Percentiles rank a stretch among this genome's conserved stretches.
Evolutionary conservation across 169 alveolate species (phyloP).

Genomic region (Neospora caninum): DNA sequence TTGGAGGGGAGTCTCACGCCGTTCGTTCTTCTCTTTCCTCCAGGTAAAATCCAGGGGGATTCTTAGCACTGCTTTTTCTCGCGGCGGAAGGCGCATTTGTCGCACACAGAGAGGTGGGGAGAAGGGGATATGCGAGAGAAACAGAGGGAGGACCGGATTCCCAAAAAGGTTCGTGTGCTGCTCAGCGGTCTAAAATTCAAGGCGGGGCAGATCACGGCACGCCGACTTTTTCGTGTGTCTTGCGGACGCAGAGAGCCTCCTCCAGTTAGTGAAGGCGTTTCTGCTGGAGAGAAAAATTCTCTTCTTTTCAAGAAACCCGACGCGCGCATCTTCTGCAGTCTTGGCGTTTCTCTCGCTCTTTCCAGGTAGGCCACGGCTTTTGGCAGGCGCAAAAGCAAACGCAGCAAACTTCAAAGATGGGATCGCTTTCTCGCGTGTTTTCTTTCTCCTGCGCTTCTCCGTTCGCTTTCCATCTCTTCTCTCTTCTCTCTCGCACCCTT

Average conservation of each 20-base stretch:
- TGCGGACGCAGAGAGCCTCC: slow-evolving; percentile 43
- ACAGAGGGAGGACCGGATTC: no score
- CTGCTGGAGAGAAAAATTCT: slow-evolving; percentile 67
- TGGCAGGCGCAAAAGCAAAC: background rate
- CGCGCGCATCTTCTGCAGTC: slow-evolving; percentile 67
- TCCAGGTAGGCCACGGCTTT: slow-evolving; percentile 33
- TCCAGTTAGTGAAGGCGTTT: slow-evolving; percentile 60
- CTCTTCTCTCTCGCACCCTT: background rate
- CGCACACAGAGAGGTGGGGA: no score
- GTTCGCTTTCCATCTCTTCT: background rate
- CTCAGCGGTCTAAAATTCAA: no score
- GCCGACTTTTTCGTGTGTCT: background rate
- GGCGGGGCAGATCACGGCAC: no score
- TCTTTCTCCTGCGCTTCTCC: no score
- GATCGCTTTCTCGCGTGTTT: no score
- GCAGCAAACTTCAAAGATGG: no score
- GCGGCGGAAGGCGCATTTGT: no score
- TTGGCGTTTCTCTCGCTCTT: slow-evolving; percentile 64
- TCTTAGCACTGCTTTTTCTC: background rate
- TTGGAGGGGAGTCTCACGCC: slow-evolving; percentile 60
- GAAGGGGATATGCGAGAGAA: no score
- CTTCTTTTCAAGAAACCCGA: slow-evolving; percentile 46
- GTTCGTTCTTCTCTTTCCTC: slow-evolving; percentile 23
- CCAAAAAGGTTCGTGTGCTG: no score
- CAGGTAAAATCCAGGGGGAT: background rate